Base-by-base conservation (phyloP, 1,139 yeast species). In the Zygoascus hellenicus region DNA sequence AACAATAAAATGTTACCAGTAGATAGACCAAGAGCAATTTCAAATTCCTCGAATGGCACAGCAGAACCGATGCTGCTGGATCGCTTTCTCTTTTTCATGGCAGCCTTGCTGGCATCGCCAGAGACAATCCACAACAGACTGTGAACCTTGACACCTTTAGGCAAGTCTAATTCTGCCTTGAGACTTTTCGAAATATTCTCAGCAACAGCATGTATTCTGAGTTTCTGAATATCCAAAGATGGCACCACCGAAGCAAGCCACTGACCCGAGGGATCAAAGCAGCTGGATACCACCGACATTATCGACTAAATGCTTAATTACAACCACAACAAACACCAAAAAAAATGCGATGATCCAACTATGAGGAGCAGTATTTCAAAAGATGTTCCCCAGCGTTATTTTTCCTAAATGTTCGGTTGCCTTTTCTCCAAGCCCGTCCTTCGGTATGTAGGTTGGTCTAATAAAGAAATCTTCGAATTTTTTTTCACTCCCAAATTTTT, bases 201-300 rank as follows among this genome's bases (percentile, higher is more conserved):
- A 13, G 51, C 36, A 2, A 53, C 53, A 15, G 56, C 46, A 47
- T 58, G 58, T 34, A 86, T 85, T 54, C 82, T 75, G 42, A 89
- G 68, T 57, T 81, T 80, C 60, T 86, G 92, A 9, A 81, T 72
- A 61, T 88, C 95, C 52, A 89, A 72, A 2, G 89, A 83, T 37
- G 81, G 77, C 22, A 79, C 69, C 0, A 80, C 89, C 43, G 80
- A 76, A 15, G 95, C 94, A 57, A 81, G 74, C 58, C 74, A 74
- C 41, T 75, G 70, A 19, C 82, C 81, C 0, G 76, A 64, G 10
- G 80, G 72, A 65, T 81, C 85, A 62, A 78, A 81, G 16, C 46
- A 30, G 26, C 60, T 55, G 35, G 64, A 58, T 31, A 61, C 45
- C 26, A 60, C 52, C 45, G 49, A 42, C 43, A 41, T 41, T 15